These are phyloP conservation scores for Boletellus sp. DNA, from an alignment of 1,284 basidiomycete genomes.

Conservation along the genomic window DNA sequence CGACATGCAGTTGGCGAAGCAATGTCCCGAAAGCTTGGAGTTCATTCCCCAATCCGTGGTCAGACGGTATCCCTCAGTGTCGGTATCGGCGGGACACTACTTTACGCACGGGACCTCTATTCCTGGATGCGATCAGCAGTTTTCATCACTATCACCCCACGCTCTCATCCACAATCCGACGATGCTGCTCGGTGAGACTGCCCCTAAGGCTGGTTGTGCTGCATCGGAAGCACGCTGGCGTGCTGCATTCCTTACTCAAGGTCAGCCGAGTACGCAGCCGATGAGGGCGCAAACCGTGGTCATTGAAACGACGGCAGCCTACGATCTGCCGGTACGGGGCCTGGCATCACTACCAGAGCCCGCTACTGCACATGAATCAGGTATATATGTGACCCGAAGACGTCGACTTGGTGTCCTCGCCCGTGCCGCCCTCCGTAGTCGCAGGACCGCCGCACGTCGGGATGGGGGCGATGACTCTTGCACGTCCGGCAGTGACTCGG, in stretches of 20 bases:
- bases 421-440: conserved; percentile 22
- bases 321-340: neutral
- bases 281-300: neutral
- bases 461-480: conserved; percentile 6
- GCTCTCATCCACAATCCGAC: conserved; percentile 2
- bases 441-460: conserved; percentile 8
- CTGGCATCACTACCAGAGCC: neutral
- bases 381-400: neutral
- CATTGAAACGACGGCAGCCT: neutral
- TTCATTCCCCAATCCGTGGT: conserved; percentile 30
- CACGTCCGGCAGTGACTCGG: conserved; percentile 20
- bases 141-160: neutral
- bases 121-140: conserved; percentile 4
- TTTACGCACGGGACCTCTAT: neutral
- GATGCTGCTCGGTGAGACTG: conserved; percentile 2
- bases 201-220: conserved; percentile 2
- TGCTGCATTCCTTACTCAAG: conserved; percentile 3
- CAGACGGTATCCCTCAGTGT: conserved; percentile 19
- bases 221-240: conserved; percentile 1
- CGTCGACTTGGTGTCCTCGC: conserved; percentile 19
- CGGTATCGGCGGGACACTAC: neutral
- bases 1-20: conserved; percentile 7
- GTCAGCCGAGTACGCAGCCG: neutral
- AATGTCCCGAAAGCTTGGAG: conserved; percentile 23
- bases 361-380: neutral